Conservation (phyloP, 2,329 filamentous ascomycete species). For the Cyclaneusma minus region DNA sequence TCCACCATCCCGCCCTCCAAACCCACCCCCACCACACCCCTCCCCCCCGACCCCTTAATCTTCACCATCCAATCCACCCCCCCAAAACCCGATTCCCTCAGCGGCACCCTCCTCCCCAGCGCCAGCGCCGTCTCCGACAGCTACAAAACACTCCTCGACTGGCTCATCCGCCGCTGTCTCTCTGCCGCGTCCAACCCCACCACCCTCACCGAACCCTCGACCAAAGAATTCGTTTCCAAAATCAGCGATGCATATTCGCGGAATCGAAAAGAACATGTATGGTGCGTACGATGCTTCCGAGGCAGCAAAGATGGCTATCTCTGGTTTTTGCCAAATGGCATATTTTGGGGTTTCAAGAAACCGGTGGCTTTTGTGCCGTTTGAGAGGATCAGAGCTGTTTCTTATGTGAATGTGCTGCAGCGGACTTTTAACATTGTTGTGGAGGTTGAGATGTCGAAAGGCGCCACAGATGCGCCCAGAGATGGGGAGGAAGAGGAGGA, state of each 20-base stretch:
- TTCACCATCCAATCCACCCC: conserved; percentile 45
- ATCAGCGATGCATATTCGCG: conserved; percentile 37
- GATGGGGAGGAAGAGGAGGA: conserved; percentile 24
- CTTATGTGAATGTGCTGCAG: conserved; percentile 51
- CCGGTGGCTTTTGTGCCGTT: conserved; percentile 49
- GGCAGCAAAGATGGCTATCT: conserved; percentile 55
- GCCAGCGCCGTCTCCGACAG: conserved; percentile 41
- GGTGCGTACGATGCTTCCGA: conserved; percentile 47
- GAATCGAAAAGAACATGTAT: conserved; percentile 50
- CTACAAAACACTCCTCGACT: conserved; percentile 42
- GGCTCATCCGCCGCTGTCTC: conserved; percentile 39
- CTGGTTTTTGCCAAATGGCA: conserved; percentile 51
- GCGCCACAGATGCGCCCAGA: conserved; percentile 14
- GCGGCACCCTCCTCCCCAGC: conserved; percentile 30
- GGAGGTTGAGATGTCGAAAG: conserved; percentile 35
- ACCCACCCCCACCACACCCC: conserved; percentile 21
- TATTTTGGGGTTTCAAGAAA: conserved; percentile 58
- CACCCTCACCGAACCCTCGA: conserved; percentile 35
- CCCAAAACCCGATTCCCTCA: conserved; percentile 43
- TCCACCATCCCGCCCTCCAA: conserved; percentile 36
- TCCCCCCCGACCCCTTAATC: conserved; percentile 38
- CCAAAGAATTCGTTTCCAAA: conserved; percentile 39
- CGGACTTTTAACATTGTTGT: conserved; percentile 54
- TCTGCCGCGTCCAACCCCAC: conserved; percentile 28
- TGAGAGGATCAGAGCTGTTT: conserved; percentile 43